phyloP scores from a whole-genome alignment of 176 grass and related monocot species.

The Musa troglodytarum region DNA sequence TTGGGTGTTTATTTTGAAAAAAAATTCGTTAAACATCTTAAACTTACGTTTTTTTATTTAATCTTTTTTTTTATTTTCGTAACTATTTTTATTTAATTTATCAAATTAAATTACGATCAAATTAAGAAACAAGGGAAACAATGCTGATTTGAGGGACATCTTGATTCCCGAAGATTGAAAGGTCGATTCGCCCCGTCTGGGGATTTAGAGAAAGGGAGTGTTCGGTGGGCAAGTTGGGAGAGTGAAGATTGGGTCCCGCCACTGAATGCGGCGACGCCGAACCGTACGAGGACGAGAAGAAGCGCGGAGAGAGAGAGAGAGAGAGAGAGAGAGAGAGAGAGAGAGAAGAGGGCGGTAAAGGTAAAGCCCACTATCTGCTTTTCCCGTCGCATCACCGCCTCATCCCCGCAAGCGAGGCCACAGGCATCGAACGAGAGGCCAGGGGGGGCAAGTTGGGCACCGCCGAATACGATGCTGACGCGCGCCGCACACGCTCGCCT shows the following conservation, averaged over 20 bases:
- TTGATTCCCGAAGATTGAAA: too few relatives aligned
- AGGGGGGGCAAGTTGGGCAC: neutral
- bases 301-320: neutral
- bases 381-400: too few relatives aligned
- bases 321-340: neutral
- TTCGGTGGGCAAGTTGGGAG: neutral
- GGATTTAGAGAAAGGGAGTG: neutral
- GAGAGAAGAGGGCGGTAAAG: too few relatives aligned
- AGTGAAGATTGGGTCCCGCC: neutral
- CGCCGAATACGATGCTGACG: neutral
- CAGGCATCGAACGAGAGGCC: too few relatives aligned
- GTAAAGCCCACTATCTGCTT: too few relatives aligned
- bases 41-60: neutral
- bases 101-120: neutral
- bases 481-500: neutral
- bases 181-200: constrained; percentile 5
- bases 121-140: neutral
- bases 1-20: neutral
- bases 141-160: too few relatives aligned
- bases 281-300: neutral
- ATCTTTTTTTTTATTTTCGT: neutral
- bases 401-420: too few relatives aligned
- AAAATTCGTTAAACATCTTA: neutral
- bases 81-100: neutral
- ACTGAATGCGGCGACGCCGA: constrained; percentile 1